Conservation (phyloP, 176 grass and related monocot genomes). For the Oryza brachyantha region DNA sequence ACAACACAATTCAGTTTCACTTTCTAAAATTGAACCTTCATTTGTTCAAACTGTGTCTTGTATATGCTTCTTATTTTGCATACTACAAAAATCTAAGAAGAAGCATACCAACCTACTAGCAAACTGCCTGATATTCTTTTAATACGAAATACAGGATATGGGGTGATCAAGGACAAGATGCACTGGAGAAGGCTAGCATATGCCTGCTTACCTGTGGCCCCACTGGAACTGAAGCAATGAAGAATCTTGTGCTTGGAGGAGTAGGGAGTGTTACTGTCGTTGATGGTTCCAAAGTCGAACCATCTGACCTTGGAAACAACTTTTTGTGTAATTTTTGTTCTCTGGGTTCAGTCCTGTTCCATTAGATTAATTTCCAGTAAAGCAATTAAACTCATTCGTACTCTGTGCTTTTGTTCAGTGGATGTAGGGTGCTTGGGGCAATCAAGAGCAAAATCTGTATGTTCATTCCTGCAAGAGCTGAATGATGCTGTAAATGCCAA, state of each 20-base stretch:
- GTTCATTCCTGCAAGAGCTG: slow-evolving; percentile 87
- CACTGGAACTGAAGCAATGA: slow-evolving; percentile 80
- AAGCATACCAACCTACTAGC: not conserved
- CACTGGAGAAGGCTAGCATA: slow-evolving; percentile 84
- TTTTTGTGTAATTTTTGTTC: slow-evolving; percentile 61
- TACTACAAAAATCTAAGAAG: not conserved
- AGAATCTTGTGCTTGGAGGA: slow-evolving; percentile 88
- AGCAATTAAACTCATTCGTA: slow-evolving; percentile 15
- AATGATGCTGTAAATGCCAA: slow-evolving; percentile 97
- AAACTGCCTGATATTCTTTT: not conserved
- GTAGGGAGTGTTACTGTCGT: slow-evolving; percentile 78
- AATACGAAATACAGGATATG: slow-evolving; percentile 42
- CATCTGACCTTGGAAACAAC: slow-evolving; percentile 81
- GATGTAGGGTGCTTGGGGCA: slow-evolving; percentile 73
- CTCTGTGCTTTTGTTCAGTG: slow-evolving; percentile 56
- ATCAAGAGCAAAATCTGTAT: slow-evolving; percentile 89
- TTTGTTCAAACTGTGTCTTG: not conserved
- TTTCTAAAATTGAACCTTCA: slow-evolving; percentile 3
- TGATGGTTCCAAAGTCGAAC: slow-evolving; percentile 81
- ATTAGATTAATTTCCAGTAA: not conserved
- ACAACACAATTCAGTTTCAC: not conserved
- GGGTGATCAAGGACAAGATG: slow-evolving; percentile 91
- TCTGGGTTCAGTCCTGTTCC: not conserved
- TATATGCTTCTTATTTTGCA: not conserved
- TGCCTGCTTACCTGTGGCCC: slow-evolving; percentile 90